phyloP scores from a whole-genome alignment of 371 early-diverging fungal genomes.

The Dinochytrium kinnereticum region DNA sequence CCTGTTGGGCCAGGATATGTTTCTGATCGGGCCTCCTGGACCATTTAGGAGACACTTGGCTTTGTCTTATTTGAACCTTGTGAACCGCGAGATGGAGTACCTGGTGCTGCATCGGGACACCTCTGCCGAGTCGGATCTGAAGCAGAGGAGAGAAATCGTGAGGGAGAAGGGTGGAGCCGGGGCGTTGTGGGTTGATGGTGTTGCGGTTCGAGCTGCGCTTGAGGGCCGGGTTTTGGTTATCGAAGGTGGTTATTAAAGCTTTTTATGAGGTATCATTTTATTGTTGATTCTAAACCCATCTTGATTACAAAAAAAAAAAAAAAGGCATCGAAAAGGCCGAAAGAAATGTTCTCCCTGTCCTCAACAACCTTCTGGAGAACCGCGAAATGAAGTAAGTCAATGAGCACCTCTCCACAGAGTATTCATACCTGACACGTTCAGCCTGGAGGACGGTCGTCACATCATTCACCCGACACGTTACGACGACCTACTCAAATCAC shows the following conservation, averaged over 20 bases:
- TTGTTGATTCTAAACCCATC: not conserved
- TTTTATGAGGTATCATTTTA: not conserved
- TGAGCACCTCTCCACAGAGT: not conserved
- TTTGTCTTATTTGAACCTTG: slow-evolving; percentile 72
- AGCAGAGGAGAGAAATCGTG: slow-evolving; percentile 79
- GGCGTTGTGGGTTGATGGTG: slow-evolving; percentile 75
- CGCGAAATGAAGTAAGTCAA: slow-evolving; percentile 71
- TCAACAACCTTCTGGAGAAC: slow-evolving; percentile 86
- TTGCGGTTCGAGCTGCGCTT: slow-evolving; percentile 78
- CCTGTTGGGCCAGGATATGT: slow-evolving; percentile 78
- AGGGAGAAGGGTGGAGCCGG: slow-evolving; percentile 54
- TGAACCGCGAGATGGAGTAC: slow-evolving; percentile 65
- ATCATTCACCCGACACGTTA: slow-evolving; percentile 71
- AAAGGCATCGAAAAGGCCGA: slow-evolving; percentile 65
- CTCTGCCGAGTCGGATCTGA: slow-evolving; percentile 71
- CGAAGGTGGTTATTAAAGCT: slow-evolving; percentile 56
- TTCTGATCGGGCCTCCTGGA: slow-evolving; percentile 80
- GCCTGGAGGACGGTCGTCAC: slow-evolving; percentile 81
- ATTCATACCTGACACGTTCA: not conserved
- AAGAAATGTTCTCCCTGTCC: slow-evolving; percentile 81
- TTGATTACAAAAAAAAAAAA: not conserved
- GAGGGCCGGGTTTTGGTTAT: slow-evolving; percentile 77
- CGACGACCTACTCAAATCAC: slow-evolving; percentile 47
- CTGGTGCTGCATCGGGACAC: slow-evolving; percentile 69
- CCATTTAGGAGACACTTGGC: slow-evolving; percentile 71